phyloP scores from a whole-genome alignment of 2,329 filamentous ascomycete genomes.

The Alternaria atra region DNA sequence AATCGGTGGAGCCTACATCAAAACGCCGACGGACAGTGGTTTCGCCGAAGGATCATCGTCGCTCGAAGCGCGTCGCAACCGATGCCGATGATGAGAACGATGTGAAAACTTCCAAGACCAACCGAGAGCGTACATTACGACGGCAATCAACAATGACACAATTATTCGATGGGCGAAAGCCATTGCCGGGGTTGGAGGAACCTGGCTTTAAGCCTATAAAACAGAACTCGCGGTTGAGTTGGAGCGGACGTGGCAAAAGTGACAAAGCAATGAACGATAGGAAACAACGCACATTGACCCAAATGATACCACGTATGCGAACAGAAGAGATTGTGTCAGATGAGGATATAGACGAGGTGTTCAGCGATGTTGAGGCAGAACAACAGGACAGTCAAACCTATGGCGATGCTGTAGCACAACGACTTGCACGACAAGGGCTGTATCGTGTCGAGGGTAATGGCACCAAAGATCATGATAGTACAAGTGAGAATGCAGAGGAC shows the following conservation, averaged over 20 bases:
- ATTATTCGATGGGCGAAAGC: conserved; percentile 36
- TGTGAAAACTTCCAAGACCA: conserved; percentile 1
- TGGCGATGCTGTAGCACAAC: conserved; percentile 23
- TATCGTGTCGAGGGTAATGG: conserved; percentile 10
- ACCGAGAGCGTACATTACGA: conserved; percentile 21
- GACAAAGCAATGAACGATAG: conserved; percentile 22
- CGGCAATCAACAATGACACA: conserved; percentile 51
- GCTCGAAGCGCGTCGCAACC: conserved; percentile 5
- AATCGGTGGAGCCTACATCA: conserved; percentile 2
- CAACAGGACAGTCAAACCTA: conserved; percentile 21
- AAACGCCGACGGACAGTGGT: conserved; percentile 33
- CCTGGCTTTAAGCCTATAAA: conserved; percentile 38
- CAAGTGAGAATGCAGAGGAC: background rate
- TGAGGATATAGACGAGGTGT: conserved; percentile 28
- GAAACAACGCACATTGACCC: conserved; percentile 46
- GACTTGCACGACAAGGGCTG: conserved; percentile 30
- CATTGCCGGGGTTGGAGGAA: conserved; percentile 27
- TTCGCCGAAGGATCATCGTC: conserved; percentile 9
- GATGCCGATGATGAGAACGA: conserved; percentile 12
- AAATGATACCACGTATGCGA: conserved; percentile 44
- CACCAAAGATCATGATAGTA: background rate
- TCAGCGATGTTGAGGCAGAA: conserved; percentile 28
- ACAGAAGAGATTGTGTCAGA: conserved; percentile 27
- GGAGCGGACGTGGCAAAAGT: conserved; percentile 24
- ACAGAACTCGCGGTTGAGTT: conserved; percentile 30